Base-by-base conservation (phyloP, 108 stramenopile species). In the Pinguiococcus pyrenoidosus region DNA sequence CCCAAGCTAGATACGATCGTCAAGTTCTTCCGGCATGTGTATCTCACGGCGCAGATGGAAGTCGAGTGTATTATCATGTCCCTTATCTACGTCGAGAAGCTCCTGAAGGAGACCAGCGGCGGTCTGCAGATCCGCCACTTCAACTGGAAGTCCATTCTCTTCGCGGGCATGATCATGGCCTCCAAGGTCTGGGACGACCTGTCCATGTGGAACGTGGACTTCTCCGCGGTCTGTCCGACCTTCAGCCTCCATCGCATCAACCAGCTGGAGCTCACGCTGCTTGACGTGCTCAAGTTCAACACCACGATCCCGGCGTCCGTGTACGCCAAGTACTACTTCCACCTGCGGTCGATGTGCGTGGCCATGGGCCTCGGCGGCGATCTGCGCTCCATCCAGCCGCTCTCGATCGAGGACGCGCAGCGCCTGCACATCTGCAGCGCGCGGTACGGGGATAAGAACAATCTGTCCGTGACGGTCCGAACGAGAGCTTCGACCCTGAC, bases 141-240 rank as follows among this genome's bases (percentile, higher is more conserved):
- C 35, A 92, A 92, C 59, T 96, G 89, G 88, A 62, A 80, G 43
- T 86, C 87, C 10, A 52, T 88, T 3, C 41, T 96, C 13, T 89
- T 91, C 50, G 68, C 81, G 7, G 79, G 80, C 51, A 84, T 96
- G 85, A 79, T 96, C 21, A 63, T 96, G 35, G 63, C 85, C 0
- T 78, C 76, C 42, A 96, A 96, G 56, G 94, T 96, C 1, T 96
- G 94, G 89, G 94, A 96, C 45, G 94, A 96, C 56, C 53, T 92
- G 38, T 72, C 68, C 60, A 96, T 96, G 94, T 89, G 87, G 87
- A 92, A 92, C 64, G 68, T 64, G 17, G 91, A 92, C 67, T 92
- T 92, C 46, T 73, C 78, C 37, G 71, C 69, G 4, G 69, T 91
- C 23, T 74, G 49, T 51, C 62, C 67, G 26, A 42, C 62, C 9